Base-by-base conservation (phyloP, 2,329 filamentous ascomycete genomes). In the Epichloe bromicola region DNA sequence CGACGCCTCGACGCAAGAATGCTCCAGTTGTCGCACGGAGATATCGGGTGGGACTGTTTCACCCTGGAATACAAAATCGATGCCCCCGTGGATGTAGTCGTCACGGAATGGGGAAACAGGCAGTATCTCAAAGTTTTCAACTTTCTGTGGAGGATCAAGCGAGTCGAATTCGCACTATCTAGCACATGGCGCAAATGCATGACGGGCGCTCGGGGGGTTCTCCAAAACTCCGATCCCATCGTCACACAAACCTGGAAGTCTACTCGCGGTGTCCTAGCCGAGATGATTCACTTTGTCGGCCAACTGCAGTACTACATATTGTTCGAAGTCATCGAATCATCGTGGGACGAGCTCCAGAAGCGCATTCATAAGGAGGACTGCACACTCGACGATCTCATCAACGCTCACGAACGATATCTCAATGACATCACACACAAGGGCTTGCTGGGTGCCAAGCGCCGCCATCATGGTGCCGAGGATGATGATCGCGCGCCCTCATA, bases 111-210 rank as follows among this genome's bases (percentile, higher is more conserved):
- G 80, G 90, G 89, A 44, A 91, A 87, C 57, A 86, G 91, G 20
- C 91, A 98, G 64, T 98, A 98, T 64, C 83, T 98, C 59, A 97
- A 97, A 65, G 88, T 98, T 10, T 98, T 98, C 78, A 98, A 98
- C 68, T 96, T 98, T 63, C 77, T 98, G 3, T 98, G 93, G 91
- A 85, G 93, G 55, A 88, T 98, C 62, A 98, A 98, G 70, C 85
- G 93, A 30, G 93, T 98, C 48, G 93, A 98, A 63, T 98, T 97
- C 62, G 90, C 88, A 0, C 78, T 98, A 1, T 80, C 85, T 5
- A 88, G 86, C 12, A 93, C 88, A 40, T 98, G 93, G 90, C 83
- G 93, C 52, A 86, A 90, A 57, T 95, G 86, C 67, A 97, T 96
- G 82, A 98, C 93, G 0, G 93, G 93, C 43, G 82, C 90, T 3